Evolutionary conservation across 306 rosid species (phyloP).

Genomic region (Malus sieversii): DNA sequence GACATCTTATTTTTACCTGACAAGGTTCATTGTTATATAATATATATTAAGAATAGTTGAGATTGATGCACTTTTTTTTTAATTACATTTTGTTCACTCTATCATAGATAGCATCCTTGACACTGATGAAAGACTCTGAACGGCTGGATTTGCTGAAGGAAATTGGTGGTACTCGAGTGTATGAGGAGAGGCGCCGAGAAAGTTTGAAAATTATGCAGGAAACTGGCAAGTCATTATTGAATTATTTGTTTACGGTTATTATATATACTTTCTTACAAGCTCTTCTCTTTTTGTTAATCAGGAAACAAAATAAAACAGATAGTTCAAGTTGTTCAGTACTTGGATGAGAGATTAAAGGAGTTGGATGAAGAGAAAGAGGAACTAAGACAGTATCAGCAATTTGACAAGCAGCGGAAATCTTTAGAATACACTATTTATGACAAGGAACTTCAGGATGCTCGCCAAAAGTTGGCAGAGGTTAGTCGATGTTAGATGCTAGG

Average conservation of each 20-base stretch:
- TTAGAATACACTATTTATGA: slow-evolving; percentile 79
- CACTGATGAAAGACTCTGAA: slow-evolving; percentile 97
- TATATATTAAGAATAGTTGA: neutral
- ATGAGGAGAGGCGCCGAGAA: slow-evolving; percentile 96
- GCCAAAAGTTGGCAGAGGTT: slow-evolving; percentile 81
- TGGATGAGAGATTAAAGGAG: slow-evolving; percentile 91
- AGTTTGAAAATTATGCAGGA: slow-evolving; percentile 98
- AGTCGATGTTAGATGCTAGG: slow-evolving; percentile 17
- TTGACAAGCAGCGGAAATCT: slow-evolving; percentile 88
- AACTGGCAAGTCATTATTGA: slow-evolving; percentile 50
- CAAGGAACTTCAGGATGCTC: slow-evolving; percentile 91
- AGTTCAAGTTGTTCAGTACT: slow-evolving; percentile 95
- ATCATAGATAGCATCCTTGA: slow-evolving; percentile 73
- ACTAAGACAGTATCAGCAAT: slow-evolving; percentile 82
- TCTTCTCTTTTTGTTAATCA: slow-evolving; percentile 30
- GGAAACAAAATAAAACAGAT: slow-evolving; percentile 90
- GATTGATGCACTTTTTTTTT: neutral
- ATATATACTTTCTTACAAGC: neutral
- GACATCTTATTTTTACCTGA: neutral
- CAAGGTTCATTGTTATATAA: neutral
- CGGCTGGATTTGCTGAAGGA: slow-evolving; percentile 88
- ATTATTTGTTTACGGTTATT: neutral
- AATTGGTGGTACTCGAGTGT: slow-evolving; percentile 97
- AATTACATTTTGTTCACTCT: neutral
- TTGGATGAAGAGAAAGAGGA: slow-evolving; percentile 98